A percentile compares a stretch with the other conserved stretches of the same genome.
phyloP scores from a whole-genome alignment of 2,329 filamentous ascomycete species.

The Fusarium sp. region DNA sequence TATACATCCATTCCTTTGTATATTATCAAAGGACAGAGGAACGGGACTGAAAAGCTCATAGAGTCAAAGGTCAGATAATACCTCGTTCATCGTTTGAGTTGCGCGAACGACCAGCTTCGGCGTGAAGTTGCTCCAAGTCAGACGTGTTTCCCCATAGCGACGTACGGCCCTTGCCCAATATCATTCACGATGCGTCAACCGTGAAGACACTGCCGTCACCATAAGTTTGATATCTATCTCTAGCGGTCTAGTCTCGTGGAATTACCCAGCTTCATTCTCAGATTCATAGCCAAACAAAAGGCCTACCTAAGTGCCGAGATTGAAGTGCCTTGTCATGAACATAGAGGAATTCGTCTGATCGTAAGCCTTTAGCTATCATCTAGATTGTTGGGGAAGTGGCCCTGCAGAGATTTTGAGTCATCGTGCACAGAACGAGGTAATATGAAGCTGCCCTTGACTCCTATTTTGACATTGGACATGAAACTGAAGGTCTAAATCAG shows the following conservation, averaged over 20 bases:
- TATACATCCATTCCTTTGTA: slow-evolving; percentile 22
- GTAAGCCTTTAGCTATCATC: neutral
- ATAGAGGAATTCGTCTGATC: neutral
- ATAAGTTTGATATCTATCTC: neutral
- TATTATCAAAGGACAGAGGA: slow-evolving; percentile 42
- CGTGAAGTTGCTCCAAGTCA: neutral
- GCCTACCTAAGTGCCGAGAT: neutral
- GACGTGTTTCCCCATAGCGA: neutral
- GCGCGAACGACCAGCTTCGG: neutral
- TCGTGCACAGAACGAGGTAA: accelerated
- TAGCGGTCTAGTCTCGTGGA: accelerated
- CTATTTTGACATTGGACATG: neutral
- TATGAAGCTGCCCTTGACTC: neutral
- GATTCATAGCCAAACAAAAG: neutral
- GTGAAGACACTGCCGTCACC: neutral
- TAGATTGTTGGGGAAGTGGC: neutral
- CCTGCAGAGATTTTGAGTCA: neutral
- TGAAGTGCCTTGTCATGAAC: neutral
- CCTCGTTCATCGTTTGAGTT: neutral
- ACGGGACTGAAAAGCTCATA: too few relatives aligned
- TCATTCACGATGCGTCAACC: neutral
- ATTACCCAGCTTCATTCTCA: neutral
- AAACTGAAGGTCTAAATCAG: neutral
- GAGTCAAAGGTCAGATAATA: neutral
- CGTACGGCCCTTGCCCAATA: neutral